Percentiles rank a stretch among this genome's conserved stretches.
phyloP scores from a whole-genome alignment of 2,329 filamentous ascomycete species.

The Claviceps arundinis region DNA sequence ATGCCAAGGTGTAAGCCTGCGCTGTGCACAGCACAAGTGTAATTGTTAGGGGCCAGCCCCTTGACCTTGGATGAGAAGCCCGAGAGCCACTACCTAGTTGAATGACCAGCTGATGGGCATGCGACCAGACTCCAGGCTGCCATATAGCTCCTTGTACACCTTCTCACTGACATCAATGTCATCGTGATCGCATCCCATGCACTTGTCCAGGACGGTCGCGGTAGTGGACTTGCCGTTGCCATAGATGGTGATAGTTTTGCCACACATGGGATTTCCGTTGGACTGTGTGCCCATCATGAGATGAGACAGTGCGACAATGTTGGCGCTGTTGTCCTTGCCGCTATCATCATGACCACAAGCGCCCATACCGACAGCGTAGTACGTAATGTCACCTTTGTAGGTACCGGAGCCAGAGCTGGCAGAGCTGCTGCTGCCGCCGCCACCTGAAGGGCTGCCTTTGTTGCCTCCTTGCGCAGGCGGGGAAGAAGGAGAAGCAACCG shows the following conservation, averaged over 20 bases:
- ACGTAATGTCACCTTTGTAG: slow-evolving; percentile 56
- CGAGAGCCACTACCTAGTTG: slow-evolving; percentile 16
- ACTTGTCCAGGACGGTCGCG: slow-evolving; percentile 60
- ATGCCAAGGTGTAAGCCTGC: neutral
- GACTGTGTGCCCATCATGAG: slow-evolving; percentile 49
- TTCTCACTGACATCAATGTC: slow-evolving; percentile 49
- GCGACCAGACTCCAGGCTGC: slow-evolving; percentile 30
- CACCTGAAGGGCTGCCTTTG: neutral
- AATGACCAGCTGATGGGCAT: slow-evolving; percentile 32
- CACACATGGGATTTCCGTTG: slow-evolving; percentile 60
- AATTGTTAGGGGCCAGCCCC: neutral
- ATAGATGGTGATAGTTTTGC: slow-evolving; percentile 50
- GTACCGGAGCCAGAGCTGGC: slow-evolving; percentile 12
- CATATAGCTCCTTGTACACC: slow-evolving; percentile 41
- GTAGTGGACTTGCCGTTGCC: slow-evolving; percentile 43
- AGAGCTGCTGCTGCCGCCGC: slow-evolving; percentile 6
- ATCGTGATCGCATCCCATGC: slow-evolving; percentile 47
- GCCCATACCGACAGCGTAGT: slow-evolving; percentile 56
- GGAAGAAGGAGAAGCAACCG: slow-evolving; percentile 7
- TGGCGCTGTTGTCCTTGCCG: slow-evolving; percentile 37
- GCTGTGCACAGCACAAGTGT: slow-evolving; percentile 7
- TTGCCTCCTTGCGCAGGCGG: slow-evolving; percentile 5
- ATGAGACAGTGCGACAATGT: slow-evolving; percentile 57
- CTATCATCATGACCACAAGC: slow-evolving; percentile 53
- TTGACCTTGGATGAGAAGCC: neutral